A percentile compares a stretch with the other conserved stretches of the same genome.
Evolutionary conservation across 1,139 yeast species (phyloP).

Genomic region (Torulaspora globosa): DNA sequence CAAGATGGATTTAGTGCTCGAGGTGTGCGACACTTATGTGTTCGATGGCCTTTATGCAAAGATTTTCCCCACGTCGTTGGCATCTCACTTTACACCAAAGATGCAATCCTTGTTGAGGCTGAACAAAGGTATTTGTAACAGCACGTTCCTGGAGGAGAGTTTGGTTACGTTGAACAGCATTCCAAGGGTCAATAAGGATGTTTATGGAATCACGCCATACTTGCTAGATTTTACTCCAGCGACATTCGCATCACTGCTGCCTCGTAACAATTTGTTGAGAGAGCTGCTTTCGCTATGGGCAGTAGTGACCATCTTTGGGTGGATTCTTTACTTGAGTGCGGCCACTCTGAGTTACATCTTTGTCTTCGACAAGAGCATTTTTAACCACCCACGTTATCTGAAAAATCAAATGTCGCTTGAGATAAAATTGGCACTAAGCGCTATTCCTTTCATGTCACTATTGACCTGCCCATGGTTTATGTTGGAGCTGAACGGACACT

Average conservation of each 20-base stretch:
- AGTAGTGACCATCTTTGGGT: constrained; percentile 79
- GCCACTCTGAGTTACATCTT: constrained; percentile 72
- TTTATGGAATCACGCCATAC: constrained; percentile 49
- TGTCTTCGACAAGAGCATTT: constrained; percentile 80
- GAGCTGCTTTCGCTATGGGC: constrained; percentile 63
- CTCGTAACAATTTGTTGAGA: constrained; percentile 69
- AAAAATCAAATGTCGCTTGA: constrained; percentile 88
- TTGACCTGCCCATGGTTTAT: constrained; percentile 88
- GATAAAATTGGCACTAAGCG: constrained; percentile 66
- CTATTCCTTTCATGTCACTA: constrained; percentile 85
- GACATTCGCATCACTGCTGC: constrained; percentile 58
- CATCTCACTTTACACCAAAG: constrained; percentile 38
- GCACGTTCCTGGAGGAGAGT: constrained; percentile 25
- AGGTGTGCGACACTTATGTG: constrained; percentile 62
- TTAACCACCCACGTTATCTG: constrained; percentile 92
- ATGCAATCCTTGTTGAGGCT: constrained; percentile 34
- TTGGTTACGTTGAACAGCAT: constrained; percentile 19
- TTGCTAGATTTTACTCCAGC: constrained; percentile 49
- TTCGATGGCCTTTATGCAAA: constrained; percentile 72
- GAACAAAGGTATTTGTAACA: constrained; percentile 23
- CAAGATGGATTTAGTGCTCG: constrained; percentile 84
- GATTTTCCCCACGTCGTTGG: constrained; percentile 48
- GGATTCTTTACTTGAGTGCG: constrained; percentile 68
- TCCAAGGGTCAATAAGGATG: constrained; percentile 31
- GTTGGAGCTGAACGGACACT: constrained; percentile 76